Base-by-base conservation (phyloP, 2,329 filamentous ascomycete genomes). In the Fusarium nematophilum region DNA sequence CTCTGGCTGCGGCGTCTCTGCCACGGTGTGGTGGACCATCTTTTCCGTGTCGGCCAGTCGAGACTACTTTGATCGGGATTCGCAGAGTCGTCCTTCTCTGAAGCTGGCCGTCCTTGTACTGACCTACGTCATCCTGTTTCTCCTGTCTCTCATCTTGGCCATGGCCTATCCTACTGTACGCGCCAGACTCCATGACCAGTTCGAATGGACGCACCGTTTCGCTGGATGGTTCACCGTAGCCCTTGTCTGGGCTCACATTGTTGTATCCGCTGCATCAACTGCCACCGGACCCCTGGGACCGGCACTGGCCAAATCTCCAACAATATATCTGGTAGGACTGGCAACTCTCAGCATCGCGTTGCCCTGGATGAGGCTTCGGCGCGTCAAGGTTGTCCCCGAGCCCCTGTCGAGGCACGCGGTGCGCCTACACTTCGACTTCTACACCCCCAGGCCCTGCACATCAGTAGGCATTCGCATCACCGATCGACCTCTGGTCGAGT, bases 191-290 rank as follows among this genome's bases (percentile, higher is more conserved):
- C 89, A 91, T 73, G 83, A 91, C 70, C 75, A 80, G 55, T 91
- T 90, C 67, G 89, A 91, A 72, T 74, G 83, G 45, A 81, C 82
- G 29, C 89, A 91, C 72, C 86, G 89, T 34, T 90, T 88, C 67
- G 82, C 80, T 2, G 88, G 87, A 8, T 91, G 88, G 88, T 76
- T 79, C 13, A 78, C 85, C 10, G 76, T 90, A 3, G 77, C 75
- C 6, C 73, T 90, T 14, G 85, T 91, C 61, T 87, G 88, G 81
- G 78, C 68, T 0, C 82, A 90, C 56, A 76, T 82, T 10, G 67
- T 89, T 37, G 75, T 87, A 29, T 83, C 87, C 48, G 87, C 90
- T 2, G 56, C 53, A 2, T 45, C 59, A 0, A 14, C 42, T 1
- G 27, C 44, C 1, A n/a, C 33, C 9, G 62, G 38, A 1, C 34